Evolutionary conservation across 108 stramenopile species (phyloP).

Genomic region (Craspedostauros australis): DNA sequence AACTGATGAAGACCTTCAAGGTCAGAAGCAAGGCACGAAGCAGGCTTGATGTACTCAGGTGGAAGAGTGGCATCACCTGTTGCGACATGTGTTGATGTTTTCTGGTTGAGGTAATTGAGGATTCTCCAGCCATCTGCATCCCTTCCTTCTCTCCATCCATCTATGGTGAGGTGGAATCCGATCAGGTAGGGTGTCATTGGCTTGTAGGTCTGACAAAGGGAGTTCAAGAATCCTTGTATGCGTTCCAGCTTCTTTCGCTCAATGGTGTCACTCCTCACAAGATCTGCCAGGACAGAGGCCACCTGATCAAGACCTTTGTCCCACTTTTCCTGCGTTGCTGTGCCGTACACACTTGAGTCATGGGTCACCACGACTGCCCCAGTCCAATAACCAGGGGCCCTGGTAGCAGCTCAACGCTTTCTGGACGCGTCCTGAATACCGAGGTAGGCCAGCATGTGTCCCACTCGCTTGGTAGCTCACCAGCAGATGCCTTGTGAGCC

Average conservation of each 20-base stretch:
- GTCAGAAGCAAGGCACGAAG: conserved; percentile 23
- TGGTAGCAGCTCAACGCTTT: conserved; percentile 14
- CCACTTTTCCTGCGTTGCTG: conserved; percentile 16
- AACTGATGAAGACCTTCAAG: conserved; percentile 8
- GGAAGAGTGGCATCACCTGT: background rate
- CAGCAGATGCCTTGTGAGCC: background rate
- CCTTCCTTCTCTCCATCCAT: conserved; percentile 24
- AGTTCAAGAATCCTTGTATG: conserved; percentile 31
- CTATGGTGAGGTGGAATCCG: conserved; percentile 38
- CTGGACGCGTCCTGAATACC: conserved; percentile 46
- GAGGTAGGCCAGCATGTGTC: conserved; percentile 13
- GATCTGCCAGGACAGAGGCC: too few relatives aligned
- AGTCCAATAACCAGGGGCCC: conserved; percentile 41
- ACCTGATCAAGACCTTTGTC: conserved; percentile 20
- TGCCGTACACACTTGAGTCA: conserved; percentile 4
- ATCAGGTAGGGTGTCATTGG: conserved; percentile 33
- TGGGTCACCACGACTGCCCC: conserved; percentile 20
- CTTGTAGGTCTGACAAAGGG: conserved; percentile 27
- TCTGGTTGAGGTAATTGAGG: background rate
- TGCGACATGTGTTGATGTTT: background rate
- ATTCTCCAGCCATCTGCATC: conserved; percentile 42
- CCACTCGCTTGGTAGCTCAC: background rate
- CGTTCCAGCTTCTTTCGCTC: conserved; percentile 4
- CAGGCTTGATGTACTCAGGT: conserved; percentile 10
- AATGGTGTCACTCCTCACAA: conserved; percentile 4